A percentile compares a stretch with the other conserved stretches of the same genome.
Evolutionary conservation across 1,139 yeast species (phyloP).

Genomic region (Candida pseudoviswanathii): DNA sequence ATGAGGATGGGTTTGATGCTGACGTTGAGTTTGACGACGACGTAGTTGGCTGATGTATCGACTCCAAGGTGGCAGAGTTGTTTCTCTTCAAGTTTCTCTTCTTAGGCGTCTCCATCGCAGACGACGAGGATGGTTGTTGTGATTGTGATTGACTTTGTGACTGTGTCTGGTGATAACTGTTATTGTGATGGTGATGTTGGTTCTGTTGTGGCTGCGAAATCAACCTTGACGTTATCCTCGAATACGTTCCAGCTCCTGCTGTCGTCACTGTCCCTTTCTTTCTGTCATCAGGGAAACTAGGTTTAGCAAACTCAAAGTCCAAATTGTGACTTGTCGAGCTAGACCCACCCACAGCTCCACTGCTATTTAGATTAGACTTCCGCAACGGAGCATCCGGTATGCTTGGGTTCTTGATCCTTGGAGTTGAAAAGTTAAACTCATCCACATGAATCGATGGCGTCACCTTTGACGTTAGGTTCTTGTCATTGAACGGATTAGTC

Average conservation of each 20-base stretch:
- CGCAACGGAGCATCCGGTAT: constrained; percentile 60
- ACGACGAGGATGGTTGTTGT: constrained; percentile 1
- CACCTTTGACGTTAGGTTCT: constrained; percentile 5
- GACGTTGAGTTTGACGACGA: constrained; percentile 7
- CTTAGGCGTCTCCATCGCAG: constrained; percentile 13
- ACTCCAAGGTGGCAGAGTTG: constrained; percentile 23
- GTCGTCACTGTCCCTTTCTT: constrained; percentile 16
- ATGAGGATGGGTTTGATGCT: constrained; percentile 7
- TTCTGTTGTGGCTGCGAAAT: constrained; percentile 44
- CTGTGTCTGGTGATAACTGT: neutral
- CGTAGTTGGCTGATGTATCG: constrained; percentile 10
- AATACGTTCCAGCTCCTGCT: constrained; percentile 33
- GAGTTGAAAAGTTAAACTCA: constrained; percentile 44
- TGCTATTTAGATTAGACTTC: constrained; percentile 31
- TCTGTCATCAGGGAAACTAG: constrained; percentile 28
- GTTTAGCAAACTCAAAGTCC: constrained; percentile 41
- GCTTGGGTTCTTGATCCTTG: constrained; percentile 43
- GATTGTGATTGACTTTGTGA: neutral
- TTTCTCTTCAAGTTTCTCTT: constrained; percentile 29
- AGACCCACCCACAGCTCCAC: neutral
- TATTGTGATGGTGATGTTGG: constrained; percentile 8
- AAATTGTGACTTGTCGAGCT: constrained; percentile 15
- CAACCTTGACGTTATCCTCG: constrained; percentile 56
- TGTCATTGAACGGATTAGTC: constrained; percentile 29
- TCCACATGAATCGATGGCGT: constrained; percentile 22